Evolutionary conservation across 2,329 filamentous ascomycete genomes (phyloP), one percentile per base, ranked within the genome.

Genomic region (Ramichloridium luteum): DNA sequence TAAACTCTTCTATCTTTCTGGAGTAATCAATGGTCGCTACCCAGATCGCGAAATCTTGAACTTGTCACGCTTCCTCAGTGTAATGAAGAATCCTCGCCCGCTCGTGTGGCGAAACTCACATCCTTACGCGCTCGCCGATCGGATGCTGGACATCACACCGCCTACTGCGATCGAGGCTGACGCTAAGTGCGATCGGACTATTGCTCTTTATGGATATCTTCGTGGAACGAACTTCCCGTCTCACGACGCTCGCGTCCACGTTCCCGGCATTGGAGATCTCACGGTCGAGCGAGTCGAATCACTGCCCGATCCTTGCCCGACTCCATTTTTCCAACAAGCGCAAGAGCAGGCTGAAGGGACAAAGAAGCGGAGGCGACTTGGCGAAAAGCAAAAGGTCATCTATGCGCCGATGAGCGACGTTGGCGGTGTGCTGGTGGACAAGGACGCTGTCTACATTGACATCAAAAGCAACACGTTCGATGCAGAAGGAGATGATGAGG

Each of bases 21-120:
- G 90, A 49, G 86, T 98, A 20, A 80, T 96, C 47, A 98, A 98
- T 56, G 90, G 90, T 25, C 72, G 90, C 41, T 98, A 98, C 50
- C 92, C 90, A 0, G 90, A 98, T 56, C 77, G 92, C 42, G 92
- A 98, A 59, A 76, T 98, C 11, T 82, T 96, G 61, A 98, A 98
- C 52, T 60, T 98, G 32, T 93, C 84, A 10, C 75, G 92, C 34
- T 98, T 98, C 57, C 68, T 98, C 44, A 93, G 83, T 13, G 85
- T 98, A 44, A 98, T 98, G 92, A 98, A 98, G 67, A 98, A 93
- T 54, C 88, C 92, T 4, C 72, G 90, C 37, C 90, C 90, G n/a
- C 66, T 98, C 16, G 68, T 98, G 25, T 98, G 90, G 88, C 73
- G 92, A 37, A 98, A 98, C 55, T 80, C 83, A 2, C 90, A 98